Percentiles rank a stretch among this genome's conserved stretches.
Evolutionary conservation across 768 basidiomycete species (phyloP).

Genomic region (Collybia sordida): DNA sequence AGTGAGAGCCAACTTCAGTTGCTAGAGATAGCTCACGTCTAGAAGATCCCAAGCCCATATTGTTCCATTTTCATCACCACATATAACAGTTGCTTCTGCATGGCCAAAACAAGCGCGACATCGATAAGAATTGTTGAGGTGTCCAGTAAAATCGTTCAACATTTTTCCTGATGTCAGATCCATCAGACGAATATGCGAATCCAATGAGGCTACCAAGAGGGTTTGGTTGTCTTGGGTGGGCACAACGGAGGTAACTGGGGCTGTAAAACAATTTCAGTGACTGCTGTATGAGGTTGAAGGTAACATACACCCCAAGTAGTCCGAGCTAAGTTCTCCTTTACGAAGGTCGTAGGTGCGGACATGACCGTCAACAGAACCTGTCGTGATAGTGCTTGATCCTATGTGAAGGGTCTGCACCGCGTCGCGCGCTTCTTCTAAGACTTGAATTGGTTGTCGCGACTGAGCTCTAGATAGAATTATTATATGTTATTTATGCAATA

Average conservation of each 20-base stretch:
- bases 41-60: conserved; percentile 95
- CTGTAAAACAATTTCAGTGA: conserved; percentile 36
- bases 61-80: conserved; percentile 87
- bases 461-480: conserved; percentile 50
- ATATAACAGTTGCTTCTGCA: conserved; percentile 77
- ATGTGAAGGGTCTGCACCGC: conserved; percentile 80
- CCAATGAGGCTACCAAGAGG: conserved; percentile 79
- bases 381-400: conserved; percentile 61
- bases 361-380: conserved; percentile 90
- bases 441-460: conserved; percentile 84
- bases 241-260: conserved; percentile 82
- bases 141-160: conserved; percentile 83
- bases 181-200: conserved; percentile 83
- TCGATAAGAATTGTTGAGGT: conserved; percentile 72
- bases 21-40: conserved; percentile 50
- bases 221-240: conserved; percentile 81
- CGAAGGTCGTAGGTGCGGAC: conserved; percentile 94
- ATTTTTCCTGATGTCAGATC: conserved; percentile 80
- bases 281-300: background rate
- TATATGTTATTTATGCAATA: background rate
- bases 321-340: conserved; percentile 85
- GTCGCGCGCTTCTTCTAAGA: conserved; percentile 85
- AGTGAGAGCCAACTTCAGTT: background rate
- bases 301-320: conserved; percentile 85
- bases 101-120: conserved; percentile 82